Base-by-base conservation (phyloP, 164 flowering plant species). In the Platanus orientalis region DNA sequence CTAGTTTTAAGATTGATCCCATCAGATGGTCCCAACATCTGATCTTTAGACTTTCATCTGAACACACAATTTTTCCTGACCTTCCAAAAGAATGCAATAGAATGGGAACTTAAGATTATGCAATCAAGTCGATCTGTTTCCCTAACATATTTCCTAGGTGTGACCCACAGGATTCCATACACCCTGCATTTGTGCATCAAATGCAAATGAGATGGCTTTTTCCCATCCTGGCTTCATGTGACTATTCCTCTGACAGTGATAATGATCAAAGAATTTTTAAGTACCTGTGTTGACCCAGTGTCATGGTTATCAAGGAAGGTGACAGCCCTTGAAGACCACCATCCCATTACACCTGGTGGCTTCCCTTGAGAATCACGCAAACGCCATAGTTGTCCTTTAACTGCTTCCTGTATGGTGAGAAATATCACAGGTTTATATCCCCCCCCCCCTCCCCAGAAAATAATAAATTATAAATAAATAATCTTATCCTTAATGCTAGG, bases 321-420 rank as follows among this genome's bases (percentile, higher is more conserved):
- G 51, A 84, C 93, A 58, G 96, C 81, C 76, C 96, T 88, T 59
- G 96, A 92, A 68, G 98, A 84, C 96, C 98, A 92, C 98, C 90
- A 90, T 63, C 98, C 98, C 78, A 92, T 68, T 17, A 92, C 86
- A 66, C 98, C 96, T 10, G 96, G 96, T 61, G 98, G 98, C 75
- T 92, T 92, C 70, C 98, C 96, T 73, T 83, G 81, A 36, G 85
- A 49, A 55, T 92, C 98, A 63, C 90, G 88, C 67, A 92, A 73
- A 63, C 96, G 95, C 98, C 98, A 92, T 10, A 79, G 70, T 75
- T 92, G 86, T 69, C 98, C 96, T 68, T 84, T 86, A 16, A 90
- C 93, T 68, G 98, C 93, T 84, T 92, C 93, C 98, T 92, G 74
- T 48, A 73, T 28, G 26, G 58, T 30, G 57, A 50, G 47, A 57